phyloP scores from a whole-genome alignment of 2,329 filamentous ascomycete species.

The Periconia sp. region DNA sequence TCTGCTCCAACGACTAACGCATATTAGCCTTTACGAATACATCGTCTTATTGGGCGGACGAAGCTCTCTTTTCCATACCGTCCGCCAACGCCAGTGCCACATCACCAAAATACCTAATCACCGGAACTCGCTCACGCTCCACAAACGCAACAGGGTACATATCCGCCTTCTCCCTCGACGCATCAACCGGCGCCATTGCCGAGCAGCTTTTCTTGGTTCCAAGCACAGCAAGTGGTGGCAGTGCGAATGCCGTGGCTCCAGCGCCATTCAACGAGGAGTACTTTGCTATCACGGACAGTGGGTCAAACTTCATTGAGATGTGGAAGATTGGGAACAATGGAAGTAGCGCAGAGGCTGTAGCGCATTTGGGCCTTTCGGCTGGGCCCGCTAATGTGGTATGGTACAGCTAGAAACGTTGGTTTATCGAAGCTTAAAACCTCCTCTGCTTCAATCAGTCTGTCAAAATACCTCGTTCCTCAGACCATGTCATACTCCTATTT shows the following conservation, averaged over 20 bases:
- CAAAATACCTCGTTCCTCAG: too few relatives aligned
- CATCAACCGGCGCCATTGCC: slow-evolving; percentile 30
- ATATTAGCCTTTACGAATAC: slow-evolving; percentile 20
- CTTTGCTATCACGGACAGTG: slow-evolving; percentile 44
- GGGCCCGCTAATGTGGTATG: slow-evolving; percentile 10
- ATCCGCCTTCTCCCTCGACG: slow-evolving; percentile 37
- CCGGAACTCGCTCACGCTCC: slow-evolving; percentile 25
- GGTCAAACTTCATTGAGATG: slow-evolving; percentile 43
- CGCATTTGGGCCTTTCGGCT: slow-evolving; percentile 15
- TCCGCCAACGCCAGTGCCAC: slow-evolving; percentile 1
- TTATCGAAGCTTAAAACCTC: too few relatives aligned
- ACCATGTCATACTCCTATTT: too few relatives aligned
- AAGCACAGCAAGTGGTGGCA: slow-evolving; percentile 43
- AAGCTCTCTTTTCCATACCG: slow-evolving; percentile 22
- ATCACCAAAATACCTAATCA: slow-evolving; percentile 26
- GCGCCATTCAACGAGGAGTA: slow-evolving; percentile 40
- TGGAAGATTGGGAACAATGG: slow-evolving; percentile 34
- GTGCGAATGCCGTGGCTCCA: slow-evolving; percentile 43
- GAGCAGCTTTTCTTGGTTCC: slow-evolving; percentile 37
- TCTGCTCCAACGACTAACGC: neutral
- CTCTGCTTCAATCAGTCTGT: too few relatives aligned
- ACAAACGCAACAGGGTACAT: slow-evolving; percentile 38
- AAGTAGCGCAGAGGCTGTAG: slow-evolving; percentile 7
- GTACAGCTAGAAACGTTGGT: too few relatives aligned
- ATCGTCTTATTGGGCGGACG: slow-evolving; percentile 30